Conservation (phyloP, 306 rosid species). For the Canavalia gladiata region DNA sequence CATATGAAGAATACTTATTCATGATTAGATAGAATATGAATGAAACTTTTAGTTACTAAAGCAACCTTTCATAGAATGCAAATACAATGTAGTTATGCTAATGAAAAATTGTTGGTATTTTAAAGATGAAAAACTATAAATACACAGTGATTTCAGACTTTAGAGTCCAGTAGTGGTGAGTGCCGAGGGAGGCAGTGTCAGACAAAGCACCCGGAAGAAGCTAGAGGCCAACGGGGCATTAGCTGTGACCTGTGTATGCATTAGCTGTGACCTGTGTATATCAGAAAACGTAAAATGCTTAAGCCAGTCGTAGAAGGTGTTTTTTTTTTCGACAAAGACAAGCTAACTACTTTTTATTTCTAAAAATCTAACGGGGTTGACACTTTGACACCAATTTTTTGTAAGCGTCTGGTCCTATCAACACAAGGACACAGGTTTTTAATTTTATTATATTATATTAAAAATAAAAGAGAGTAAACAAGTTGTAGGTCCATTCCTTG, state of each 20-base stretch:
- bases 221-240: slow-evolving; percentile 14
- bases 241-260: slow-evolving; percentile 23
- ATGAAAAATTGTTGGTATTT: too few relatives aligned
- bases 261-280: slow-evolving; percentile 26
- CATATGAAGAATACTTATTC: too few relatives aligned
- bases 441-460: too few relatives aligned
- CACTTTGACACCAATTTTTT: slow-evolving; percentile 54
- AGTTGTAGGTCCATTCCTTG: too few relatives aligned
- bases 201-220: slow-evolving; percentile 29
- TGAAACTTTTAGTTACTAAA: too few relatives aligned
- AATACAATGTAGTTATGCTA: too few relatives aligned
- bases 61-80: too few relatives aligned
- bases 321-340: slow-evolving; percentile 59
- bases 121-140: too few relatives aligned
- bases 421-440: slow-evolving; percentile 30
- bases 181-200: slow-evolving; percentile 32
- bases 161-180: neutral
- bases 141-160: too few relatives aligned
- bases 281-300: neutral
- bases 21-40: too few relatives aligned
- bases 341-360: slow-evolving; percentile 55
- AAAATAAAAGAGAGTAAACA: too few relatives aligned
- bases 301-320: slow-evolving; percentile 15
- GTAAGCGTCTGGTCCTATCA: slow-evolving; percentile 39
- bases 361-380: slow-evolving; percentile 72